Percentiles rank a stretch among this genome's conserved stretches.
These are phyloP conservation scores for Lepidium aucheri DNA, from an alignment of 345 rosid species.

Conservation along the genomic window DNA sequence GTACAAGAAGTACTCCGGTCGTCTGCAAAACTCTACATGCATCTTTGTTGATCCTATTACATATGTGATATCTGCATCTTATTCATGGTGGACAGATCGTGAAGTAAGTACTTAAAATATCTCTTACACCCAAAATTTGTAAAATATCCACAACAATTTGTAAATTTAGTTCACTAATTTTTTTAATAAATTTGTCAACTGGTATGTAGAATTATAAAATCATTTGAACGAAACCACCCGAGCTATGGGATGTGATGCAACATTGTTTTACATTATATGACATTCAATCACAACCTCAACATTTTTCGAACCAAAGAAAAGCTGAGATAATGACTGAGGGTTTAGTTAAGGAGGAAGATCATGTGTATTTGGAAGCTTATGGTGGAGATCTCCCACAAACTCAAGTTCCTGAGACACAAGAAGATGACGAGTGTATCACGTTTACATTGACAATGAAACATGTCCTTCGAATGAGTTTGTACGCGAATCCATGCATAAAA, in stretches of 20 bases:
- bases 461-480: background rate
- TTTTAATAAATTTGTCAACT: too few relatives aligned
- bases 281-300: background rate
- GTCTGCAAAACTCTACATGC: too few relatives aligned
- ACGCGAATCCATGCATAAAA: background rate
- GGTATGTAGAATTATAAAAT: too few relatives aligned
- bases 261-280: background rate
- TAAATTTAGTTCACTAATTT: too few relatives aligned
- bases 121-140: too few relatives aligned
- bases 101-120: too few relatives aligned
- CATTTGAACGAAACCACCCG: too few relatives aligned
- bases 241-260: background rate
- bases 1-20: too few relatives aligned
- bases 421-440: background rate
- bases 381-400: background rate
- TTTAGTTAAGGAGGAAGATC: background rate
- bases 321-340: background rate
- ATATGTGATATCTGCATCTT: too few relatives aligned
- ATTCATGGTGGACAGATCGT: too few relatives aligned
- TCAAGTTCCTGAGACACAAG: background rate
- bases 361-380: background rate
- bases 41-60: too few relatives aligned
- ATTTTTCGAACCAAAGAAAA: background rate
- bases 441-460: background rate
- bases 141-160: too few relatives aligned